A percentile compares a stretch with the other conserved stretches of the same genome.
Conservation (phyloP, 2,329 filamentous ascomycete genomes). For the Bipolaris cookei region DNA sequence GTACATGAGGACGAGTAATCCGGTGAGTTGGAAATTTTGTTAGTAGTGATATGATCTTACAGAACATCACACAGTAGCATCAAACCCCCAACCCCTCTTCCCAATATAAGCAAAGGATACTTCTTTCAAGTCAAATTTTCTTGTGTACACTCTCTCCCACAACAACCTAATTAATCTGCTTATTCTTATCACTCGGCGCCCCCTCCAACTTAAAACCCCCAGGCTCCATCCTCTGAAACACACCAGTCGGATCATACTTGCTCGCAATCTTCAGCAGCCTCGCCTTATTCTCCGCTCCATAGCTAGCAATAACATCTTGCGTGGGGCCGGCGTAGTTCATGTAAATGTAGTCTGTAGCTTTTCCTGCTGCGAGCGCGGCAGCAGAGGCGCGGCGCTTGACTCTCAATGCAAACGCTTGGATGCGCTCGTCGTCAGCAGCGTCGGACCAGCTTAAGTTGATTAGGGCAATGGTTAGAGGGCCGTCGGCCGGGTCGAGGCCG, state of each 20-base stretch:
- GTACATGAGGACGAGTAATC: too few species aligned
- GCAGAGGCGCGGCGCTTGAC: constrained; percentile 22
- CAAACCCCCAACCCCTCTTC: too few species aligned
- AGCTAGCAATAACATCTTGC: constrained; percentile 52
- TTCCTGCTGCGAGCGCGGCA: constrained; percentile 13
- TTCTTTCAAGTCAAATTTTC: too few species aligned
- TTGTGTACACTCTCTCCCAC: too few species aligned
- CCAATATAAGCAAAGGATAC: too few species aligned
- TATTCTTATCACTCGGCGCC: constrained; percentile 8
- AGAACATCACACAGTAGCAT: too few species aligned
- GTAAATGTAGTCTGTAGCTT: constrained; percentile 44
- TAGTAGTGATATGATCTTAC: too few species aligned
- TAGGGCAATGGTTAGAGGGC: constrained; percentile 29
- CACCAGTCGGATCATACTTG: constrained; percentile 28
- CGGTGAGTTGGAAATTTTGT: too few species aligned
- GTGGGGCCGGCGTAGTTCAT: constrained; percentile 56
- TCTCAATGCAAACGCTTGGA: constrained; percentile 26
- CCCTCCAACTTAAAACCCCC: constrained; percentile 35
- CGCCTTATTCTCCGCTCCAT: constrained; percentile 49
- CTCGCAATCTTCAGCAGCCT: constrained; percentile 24
- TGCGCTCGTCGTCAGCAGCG: constrained; percentile 28
- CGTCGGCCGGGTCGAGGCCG: constrained; percentile 29
- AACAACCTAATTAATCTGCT: too few species aligned
- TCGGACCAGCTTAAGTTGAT: constrained; percentile 30
- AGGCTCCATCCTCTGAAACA: constrained; percentile 29